phyloP scores from a whole-genome alignment of 192 early-diverging fungal genomes.

The Tieghemiomyces parasiticus region DNA sequence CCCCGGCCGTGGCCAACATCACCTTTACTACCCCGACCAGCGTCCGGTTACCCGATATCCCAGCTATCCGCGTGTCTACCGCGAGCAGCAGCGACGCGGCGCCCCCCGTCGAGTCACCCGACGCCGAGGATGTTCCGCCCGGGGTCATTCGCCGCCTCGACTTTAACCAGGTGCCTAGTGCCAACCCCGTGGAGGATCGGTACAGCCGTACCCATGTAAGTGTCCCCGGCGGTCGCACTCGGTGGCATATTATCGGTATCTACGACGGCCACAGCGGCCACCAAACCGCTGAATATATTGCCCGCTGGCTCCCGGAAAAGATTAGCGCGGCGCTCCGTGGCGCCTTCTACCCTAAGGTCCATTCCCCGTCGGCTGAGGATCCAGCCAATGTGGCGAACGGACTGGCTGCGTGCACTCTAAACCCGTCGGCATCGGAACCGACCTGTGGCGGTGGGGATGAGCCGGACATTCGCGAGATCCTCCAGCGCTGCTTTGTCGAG shows the following conservation, averaged over 20 bases:
- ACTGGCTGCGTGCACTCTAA: background rate
- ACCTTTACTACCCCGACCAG: background rate
- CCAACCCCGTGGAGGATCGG: conserved; percentile 5
- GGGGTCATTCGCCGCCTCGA: conserved; percentile 1
- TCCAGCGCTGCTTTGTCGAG: background rate
- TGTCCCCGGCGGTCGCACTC: background rate
- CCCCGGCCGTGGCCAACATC: background rate
- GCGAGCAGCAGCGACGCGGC: background rate
- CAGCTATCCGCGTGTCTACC: background rate
- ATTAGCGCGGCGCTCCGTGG: background rate
- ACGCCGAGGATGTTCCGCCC: background rate
- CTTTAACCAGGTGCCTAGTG: conserved; percentile 7
- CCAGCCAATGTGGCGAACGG: background rate
- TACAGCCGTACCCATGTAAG: conserved; percentile 3
- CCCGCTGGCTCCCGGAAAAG: background rate
- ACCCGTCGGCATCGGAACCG: background rate
- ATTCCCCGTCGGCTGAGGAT: background rate
- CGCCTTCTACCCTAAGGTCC: background rate
- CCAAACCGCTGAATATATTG: conserved; percentile 1
- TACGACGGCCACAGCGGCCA: conserved; percentile 7
- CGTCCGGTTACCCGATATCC: background rate
- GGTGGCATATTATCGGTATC: conserved; percentile 8
- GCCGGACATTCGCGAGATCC: background rate
- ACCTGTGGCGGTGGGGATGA: background rate
- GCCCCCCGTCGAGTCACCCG: background rate